These are phyloP conservation scores for Dactylorhiza incarnata DNA, from an alignment of 106 monocot genomes.

Conservation along the genomic window DNA sequence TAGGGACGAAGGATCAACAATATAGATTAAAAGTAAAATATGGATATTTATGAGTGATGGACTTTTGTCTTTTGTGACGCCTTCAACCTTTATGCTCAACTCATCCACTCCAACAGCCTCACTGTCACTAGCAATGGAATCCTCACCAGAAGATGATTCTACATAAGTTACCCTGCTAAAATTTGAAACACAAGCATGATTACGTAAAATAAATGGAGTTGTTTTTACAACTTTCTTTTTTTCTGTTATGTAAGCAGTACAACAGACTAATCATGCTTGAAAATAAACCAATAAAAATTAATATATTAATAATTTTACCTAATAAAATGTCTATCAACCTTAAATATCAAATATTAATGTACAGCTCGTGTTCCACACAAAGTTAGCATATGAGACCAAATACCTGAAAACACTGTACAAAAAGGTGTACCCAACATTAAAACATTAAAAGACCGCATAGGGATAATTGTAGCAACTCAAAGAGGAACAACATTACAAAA, in stretches of 20 bases:
- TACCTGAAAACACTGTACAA: background rate
- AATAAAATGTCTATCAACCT: background rate
- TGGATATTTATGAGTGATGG: slow-evolving; percentile 38
- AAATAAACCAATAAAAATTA: background rate
- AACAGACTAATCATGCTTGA: background rate
- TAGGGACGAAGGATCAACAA: background rate
- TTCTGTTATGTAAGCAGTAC: background rate
- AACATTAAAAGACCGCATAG: background rate
- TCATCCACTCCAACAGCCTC: slow-evolving; percentile 19
- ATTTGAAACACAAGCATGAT: background rate
- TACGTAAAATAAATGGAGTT: slow-evolving; percentile 1
- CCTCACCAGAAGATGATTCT: slow-evolving; percentile 62
- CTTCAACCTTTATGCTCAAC: slow-evolving; percentile 15
- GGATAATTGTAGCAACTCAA: background rate
- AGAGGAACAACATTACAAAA: background rate
- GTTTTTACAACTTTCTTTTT: background rate
- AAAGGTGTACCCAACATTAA: background rate
- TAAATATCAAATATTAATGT: background rate
- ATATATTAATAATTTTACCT: background rate
- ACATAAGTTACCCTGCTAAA: slow-evolving; percentile 49
- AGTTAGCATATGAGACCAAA: background rate
- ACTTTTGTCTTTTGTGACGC: slow-evolving; percentile 12
- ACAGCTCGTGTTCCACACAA: background rate
- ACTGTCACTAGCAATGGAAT: slow-evolving; percentile 35
- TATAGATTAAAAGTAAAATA: slow-evolving; percentile 5